Evolutionary conservation across 257 asterid genomes (phyloP), one percentile per base, ranked within the genome.

Genomic region (Scutellaria minor): DNA sequence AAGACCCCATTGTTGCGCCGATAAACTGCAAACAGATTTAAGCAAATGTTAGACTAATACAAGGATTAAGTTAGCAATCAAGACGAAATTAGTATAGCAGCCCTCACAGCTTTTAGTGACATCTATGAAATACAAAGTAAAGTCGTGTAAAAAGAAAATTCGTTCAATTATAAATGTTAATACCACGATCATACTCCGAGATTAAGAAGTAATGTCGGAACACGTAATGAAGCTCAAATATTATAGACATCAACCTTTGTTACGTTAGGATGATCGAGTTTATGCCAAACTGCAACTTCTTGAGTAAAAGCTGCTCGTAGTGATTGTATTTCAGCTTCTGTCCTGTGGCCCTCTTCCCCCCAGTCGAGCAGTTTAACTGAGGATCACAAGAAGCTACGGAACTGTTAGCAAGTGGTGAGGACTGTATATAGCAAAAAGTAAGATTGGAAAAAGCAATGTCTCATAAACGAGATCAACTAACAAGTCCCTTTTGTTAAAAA

Each of bases 271-370:
- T 91, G 97, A 45, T 91, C 94, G 45, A 91, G 97, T 70, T 89
- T 91, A 80, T 91, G 96, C 97, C 96, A 91, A 35, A 91, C 97
- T 4, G 96, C 90, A 68, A 91, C 97, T 87, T 91, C 97, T 81
- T 91, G 97, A 46, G 96, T 84, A 77, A 91, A 91, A 66, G 96
- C 96, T 61, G 96, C 89, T 74, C 97, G 78, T 68, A 91, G 72
- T 22, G 96, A 89, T 20, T 85, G 77, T 75, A 89, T 78, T 79
- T 91, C 97, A 11, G 96, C 86, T 27, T 89, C 96, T 4, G 96
- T 89, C 60, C 94, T 72, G 80, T 88, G 93, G 40, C 97, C 96
- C 73, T 91, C 96, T 84, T 89, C 97, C 14, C 96, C 97, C 94
- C 94, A 91, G 83, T 91, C 97, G 59, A 91, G 88, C 85, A 90